Conservation (phyloP, 148 eudicot species). For the Dysphania ambrosioides region DNA sequence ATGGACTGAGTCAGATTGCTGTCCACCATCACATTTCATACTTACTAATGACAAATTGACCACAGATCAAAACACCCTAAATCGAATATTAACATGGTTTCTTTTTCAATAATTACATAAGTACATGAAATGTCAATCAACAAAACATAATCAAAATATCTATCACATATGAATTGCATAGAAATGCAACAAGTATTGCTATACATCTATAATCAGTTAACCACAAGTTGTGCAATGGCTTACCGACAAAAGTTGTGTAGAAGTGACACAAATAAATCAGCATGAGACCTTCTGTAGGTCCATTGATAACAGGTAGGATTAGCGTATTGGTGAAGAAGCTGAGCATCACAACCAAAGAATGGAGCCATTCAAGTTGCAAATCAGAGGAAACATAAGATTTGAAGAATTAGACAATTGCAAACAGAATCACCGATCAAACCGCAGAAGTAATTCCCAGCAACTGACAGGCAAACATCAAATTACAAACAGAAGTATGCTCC, state of each 20-base stretch:
- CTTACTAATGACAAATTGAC: no score
- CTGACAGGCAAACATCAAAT: constrained; percentile 10
- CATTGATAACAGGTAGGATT: constrained; percentile 85
- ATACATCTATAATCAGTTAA: no score
- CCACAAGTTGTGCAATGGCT: neutral
- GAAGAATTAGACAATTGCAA: no score
- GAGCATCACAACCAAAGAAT: constrained; percentile 24
- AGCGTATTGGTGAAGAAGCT: constrained; percentile 97
- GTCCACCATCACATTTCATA: no score
- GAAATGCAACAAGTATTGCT: no score
- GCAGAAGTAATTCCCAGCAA: neutral
- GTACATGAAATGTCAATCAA: constrained; percentile 3
- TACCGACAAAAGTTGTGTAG: constrained; percentile 87
- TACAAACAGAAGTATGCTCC: no score
- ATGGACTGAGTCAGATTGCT: neutral
- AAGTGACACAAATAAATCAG: constrained; percentile 73
- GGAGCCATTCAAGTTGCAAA: neutral
- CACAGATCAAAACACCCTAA: no score
- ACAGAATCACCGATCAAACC: neutral
- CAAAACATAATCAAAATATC: neutral
- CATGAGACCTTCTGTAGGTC: constrained; percentile 96
- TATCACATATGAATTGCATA: neutral
- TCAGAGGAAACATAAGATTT: neutral
- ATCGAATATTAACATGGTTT: neutral
- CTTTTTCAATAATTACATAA: neutral